Conservation (phyloP, 306 rosid genomes). For the Vigna hirtella region DNA sequence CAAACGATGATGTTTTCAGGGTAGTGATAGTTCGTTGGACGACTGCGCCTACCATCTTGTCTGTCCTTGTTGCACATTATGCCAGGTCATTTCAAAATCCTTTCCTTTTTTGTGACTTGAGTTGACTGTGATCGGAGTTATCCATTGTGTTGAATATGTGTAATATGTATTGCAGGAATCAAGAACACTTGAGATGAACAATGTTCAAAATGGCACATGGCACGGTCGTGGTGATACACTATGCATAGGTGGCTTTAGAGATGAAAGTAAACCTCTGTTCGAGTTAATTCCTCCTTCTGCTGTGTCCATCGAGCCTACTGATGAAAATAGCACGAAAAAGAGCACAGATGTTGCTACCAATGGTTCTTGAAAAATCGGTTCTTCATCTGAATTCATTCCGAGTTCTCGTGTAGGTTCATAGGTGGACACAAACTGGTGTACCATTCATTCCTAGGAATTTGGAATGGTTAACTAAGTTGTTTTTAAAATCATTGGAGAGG, state of each 20-base stretch:
- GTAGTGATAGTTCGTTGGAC: slow-evolving; percentile 54
- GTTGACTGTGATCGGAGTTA: not conserved
- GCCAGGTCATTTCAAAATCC: slow-evolving; percentile 52
- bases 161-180: slow-evolving; percentile 69
- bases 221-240: slow-evolving; percentile 92
- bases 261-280: slow-evolving; percentile 59
- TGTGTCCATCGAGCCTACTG: slow-evolving; percentile 54
- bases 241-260: slow-evolving; percentile 72
- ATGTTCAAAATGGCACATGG: slow-evolving; percentile 97
- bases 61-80: slow-evolving; percentile 63
- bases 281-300: slow-evolving; percentile 70
- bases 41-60: slow-evolving; percentile 55
- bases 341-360: slow-evolving; percentile 34
- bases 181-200: slow-evolving; percentile 94
- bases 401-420: slow-evolving; percentile 2
- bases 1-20: slow-evolving; percentile 46
- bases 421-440: slow-evolving; percentile 22
- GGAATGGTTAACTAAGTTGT: slow-evolving; percentile 24
- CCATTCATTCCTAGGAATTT: too few species aligned
- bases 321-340: slow-evolving; percentile 42
- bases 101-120: not conserved
- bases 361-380: slow-evolving; percentile 35
- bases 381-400: slow-evolving; percentile 31
- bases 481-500: slow-evolving; percentile 8
- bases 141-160: slow-evolving; percentile 9